These are phyloP conservation scores for Bauhinia variegata DNA, from an alignment of 306 rosid species.

Conservation along the genomic window DNA sequence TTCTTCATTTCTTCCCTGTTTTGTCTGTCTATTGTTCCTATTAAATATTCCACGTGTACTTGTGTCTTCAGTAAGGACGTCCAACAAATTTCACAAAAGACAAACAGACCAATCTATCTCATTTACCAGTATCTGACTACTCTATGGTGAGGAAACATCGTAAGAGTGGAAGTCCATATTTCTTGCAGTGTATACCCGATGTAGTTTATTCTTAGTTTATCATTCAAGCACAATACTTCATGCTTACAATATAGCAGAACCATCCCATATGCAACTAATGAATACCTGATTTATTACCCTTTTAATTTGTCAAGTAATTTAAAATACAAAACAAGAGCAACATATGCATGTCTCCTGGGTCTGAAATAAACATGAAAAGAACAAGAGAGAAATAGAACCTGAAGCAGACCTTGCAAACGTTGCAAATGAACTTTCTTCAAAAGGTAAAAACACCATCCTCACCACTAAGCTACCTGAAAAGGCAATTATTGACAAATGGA, in stretches of 20 bases:
- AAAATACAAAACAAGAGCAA: neutral
- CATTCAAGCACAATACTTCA: neutral
- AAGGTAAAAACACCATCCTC: slow-evolving; percentile 91
- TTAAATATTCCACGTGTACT: no score
- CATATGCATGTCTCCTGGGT: slow-evolving; percentile 6
- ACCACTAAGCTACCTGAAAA: slow-evolving; percentile 94
- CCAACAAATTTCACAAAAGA: no score
- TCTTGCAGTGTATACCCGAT: no score
- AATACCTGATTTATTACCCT: neutral
- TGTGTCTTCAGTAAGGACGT: no score
- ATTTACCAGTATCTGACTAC: no score
- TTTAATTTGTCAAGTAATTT: neutral
- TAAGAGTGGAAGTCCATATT: no score
- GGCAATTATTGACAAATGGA: slow-evolving; percentile 24
- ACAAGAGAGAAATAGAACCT: slow-evolving; percentile 72
- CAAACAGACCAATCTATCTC: no score
- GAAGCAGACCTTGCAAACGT: slow-evolving; percentile 98
- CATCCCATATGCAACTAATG: neutral
- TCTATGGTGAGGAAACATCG: no score
- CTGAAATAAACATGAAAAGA: slow-evolving; percentile 22
- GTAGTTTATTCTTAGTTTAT: no score
- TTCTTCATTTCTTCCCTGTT: no score
- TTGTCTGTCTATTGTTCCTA: no score
- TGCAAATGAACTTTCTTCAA: slow-evolving; percentile 89
- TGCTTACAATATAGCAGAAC: neutral